Evolutionary conservation across 2,329 filamentous ascomycete genomes (phyloP), one percentile per base, ranked within the genome.

Genomic region (Pyricularia grisea): DNA sequence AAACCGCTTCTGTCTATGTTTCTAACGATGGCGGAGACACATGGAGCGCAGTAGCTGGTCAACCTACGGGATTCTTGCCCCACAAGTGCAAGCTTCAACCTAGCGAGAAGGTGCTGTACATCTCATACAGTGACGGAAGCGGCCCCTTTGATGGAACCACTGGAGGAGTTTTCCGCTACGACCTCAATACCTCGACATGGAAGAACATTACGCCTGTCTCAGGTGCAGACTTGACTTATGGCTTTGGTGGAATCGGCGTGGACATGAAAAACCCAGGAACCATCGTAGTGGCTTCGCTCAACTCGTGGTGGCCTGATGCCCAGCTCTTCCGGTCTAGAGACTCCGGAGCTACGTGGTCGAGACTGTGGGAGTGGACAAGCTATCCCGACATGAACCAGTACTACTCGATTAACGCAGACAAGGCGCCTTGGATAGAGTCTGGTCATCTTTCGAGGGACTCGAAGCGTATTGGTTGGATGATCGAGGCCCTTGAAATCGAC

Each of bases 391-490:
- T 81, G 70, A 80, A 81, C 25, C 76, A 78, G 14, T 82, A 84
- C 72, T 87, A 85, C 70, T 75, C 74, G 2, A 80, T 83, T 20
- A 78, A 81, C 69, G 79, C 81, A 1, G 74, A 80, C 0, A 81
- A 82, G 36, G 85, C 84, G 0, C 85, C 85, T 0, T 87, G 85
- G 84, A 80, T 87, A 68, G 78, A 83, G 72, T 79, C 81, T 27
- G 78, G 81, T n/a, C 84, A 83, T 68, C 75, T 84, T 20, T 79
- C 81, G 3, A 74, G 75, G 7, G 82, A 84, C 69, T 79, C 78
- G 17, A 84, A 86, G 76, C 79, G 79, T 33, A 75, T 88, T 3
- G 86, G 86, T 0, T 88, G 86, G 85, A 88, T 88, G 86, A 84
- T 88, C 10, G 86, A 88, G 72, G 77, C 82, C 0, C 75, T 88